Conservation (phyloP, 2,329 filamentous ascomycete species). For the Aspergillus ochraceoroseus region DNA sequence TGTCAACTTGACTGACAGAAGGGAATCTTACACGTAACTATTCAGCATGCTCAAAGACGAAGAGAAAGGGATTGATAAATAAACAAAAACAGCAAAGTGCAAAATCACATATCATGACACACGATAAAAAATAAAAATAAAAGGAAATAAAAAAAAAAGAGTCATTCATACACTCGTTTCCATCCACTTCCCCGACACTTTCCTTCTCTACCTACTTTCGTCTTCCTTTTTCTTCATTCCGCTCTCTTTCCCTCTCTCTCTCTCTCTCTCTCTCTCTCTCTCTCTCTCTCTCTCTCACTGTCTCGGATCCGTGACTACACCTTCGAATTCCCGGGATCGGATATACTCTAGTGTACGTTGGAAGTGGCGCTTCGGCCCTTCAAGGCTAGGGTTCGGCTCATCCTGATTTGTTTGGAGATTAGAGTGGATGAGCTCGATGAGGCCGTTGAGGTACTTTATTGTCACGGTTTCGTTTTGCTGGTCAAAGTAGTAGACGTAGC, state of each 20-base stretch:
- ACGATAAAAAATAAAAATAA: not conserved
- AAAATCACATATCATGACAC: not conserved
- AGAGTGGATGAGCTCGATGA: constrained; percentile 97
- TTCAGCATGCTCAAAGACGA: not conserved
- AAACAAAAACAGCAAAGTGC: not conserved
- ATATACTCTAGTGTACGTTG: constrained; percentile 94
- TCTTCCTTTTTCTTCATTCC: too few relatives aligned
- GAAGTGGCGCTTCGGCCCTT: constrained; percentile 90
- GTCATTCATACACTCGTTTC: not conserved
- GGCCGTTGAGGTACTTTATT: constrained; percentile 93
- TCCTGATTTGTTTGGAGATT: constrained; percentile 80
- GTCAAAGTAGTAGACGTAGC: constrained; percentile 99
- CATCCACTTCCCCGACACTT: too few relatives aligned
- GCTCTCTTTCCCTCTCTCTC: too few relatives aligned
- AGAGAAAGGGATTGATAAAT: not conserved
- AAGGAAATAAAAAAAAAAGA: constrained; percentile 6
- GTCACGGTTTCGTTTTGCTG: constrained; percentile 98
- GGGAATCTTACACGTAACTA: constrained; percentile 10
- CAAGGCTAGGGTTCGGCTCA: constrained; percentile 63
- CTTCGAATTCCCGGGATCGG: constrained; percentile 83
- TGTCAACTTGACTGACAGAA: not conserved
- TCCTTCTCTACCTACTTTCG: too few relatives aligned
- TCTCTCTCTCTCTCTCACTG: too few relatives aligned
- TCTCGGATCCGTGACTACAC: constrained; percentile 67
- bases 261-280: too few relatives aligned